Base-by-base conservation (phyloP, 148 eudicot genomes). In the Spergularia marina region DNA sequence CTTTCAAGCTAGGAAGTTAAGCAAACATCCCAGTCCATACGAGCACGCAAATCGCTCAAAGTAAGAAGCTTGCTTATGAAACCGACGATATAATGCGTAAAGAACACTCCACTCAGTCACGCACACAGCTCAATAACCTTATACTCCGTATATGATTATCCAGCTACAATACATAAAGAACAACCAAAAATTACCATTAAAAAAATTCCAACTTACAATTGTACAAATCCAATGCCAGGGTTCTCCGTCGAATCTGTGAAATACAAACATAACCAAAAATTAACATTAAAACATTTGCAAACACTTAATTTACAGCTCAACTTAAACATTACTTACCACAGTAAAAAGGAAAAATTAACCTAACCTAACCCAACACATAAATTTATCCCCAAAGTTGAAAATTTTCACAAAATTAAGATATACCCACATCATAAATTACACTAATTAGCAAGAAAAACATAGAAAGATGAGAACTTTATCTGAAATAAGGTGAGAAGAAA, bases 161-260 rank as follows among this genome's bases (percentile, higher is more conserved):
- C 30, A 16, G 7, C 41, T 13, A 25, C 23, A 74, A 36, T 20
- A 57, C 10, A 47, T 60, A 12, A 25, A 16, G 53, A 40, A 55
- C 53, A 67, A 4, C 30, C 6, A 18, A 47, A 70, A 12, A 10
- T 34, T 15, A 30, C 44, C 21, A 70, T 44, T 44, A 44, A 44
- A 44, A 44, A 44, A 9, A 17, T 56, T 10, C n/a, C 16, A 76
- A 87, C 98, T 89, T 87, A 94, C 98, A 91, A 94, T 76, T 91
- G 97, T 73, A 91, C 98, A 85, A 81, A 88, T 47, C 90, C 97
- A 83, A 90, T 78, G 47, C 98, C 98, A 3, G 88, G 90, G 74
- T 87, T 93, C 72, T 94, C 93, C n/a, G 86, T 79, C 39, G 95
- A 84, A 57, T 97, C 98, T 94, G 85, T 25, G 18, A 78, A 82